Percentiles rank a stretch among this genome's conserved stretches.
phyloP scores from a whole-genome alignment of 2,329 filamentous ascomycete species.

The Trichoderma pleuroti region DNA sequence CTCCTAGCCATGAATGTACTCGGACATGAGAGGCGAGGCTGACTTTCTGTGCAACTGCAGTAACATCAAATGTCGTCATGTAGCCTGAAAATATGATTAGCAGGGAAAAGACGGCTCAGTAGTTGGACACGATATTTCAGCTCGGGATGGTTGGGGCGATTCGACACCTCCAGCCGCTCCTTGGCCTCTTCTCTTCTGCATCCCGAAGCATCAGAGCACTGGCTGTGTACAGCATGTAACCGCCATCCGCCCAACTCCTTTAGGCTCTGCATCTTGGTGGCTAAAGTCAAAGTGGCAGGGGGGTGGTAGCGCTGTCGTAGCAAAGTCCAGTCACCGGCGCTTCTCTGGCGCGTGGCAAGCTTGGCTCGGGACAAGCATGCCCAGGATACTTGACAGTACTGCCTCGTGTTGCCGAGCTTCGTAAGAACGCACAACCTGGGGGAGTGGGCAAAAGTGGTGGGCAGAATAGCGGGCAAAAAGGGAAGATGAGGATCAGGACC shows the following conservation, averaged over 20 bases:
- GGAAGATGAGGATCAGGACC: not conserved
- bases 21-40: not conserved
- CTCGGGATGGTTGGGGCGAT: not conserved
- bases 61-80: not conserved
- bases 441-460: not conserved
- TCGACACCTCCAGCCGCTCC: not conserved
- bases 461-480: not conserved
- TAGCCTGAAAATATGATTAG: not conserved
- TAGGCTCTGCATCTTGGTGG: constrained; percentile 8
- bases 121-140: not conserved
- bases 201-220: not conserved
- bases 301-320: constrained; percentile 6
- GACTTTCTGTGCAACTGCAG: not conserved
- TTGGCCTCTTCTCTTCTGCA: not conserved
- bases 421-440: not conserved
- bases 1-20: not conserved
- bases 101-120: not conserved
- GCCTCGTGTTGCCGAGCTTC: not conserved
- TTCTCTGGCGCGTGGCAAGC: constrained; percentile 15
- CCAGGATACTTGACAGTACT: not conserved
- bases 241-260: not conserved
- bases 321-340: constrained; percentile 11
- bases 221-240: not conserved
- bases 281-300: constrained; percentile 14
- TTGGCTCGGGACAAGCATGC: constrained; percentile 9